These are phyloP conservation scores for Pleodorina starrii DNA, from an alignment of 139 green algal genomes.

Conservation along the genomic window DNA sequence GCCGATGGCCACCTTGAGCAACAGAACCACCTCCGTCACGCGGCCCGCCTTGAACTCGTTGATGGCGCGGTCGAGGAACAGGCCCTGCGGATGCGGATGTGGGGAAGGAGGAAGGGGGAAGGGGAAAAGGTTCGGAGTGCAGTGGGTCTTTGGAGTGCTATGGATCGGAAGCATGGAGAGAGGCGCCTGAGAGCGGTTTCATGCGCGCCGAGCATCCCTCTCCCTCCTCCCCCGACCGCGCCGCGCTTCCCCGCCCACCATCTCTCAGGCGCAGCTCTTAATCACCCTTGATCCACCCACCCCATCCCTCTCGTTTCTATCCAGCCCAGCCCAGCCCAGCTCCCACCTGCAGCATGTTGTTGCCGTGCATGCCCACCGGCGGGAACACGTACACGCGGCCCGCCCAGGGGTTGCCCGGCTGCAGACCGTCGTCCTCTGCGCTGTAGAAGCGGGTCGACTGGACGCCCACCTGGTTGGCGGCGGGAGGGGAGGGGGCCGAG, in stretches of 20 bases:
- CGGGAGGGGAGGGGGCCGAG: too few relatives aligned
- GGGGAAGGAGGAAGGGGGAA: neutral
- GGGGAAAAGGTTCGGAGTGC: neutral
- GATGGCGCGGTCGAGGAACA: slow-evolving; percentile 44
- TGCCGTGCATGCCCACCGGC: slow-evolving; percentile 41
- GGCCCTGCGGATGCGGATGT: neutral
- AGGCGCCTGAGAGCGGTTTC: too few relatives aligned
- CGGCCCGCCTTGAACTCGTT: slow-evolving; percentile 32
- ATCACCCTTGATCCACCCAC: too few relatives aligned
- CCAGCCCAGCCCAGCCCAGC: too few relatives aligned
- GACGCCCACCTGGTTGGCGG: slow-evolving; percentile 41
- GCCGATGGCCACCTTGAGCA: slow-evolving; percentile 39
- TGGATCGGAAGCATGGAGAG: too few relatives aligned
- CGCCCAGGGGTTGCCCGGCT: slow-evolving; percentile 22
- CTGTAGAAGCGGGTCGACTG: slow-evolving; percentile 16
- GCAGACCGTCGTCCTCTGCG: slow-evolving; percentile 46
- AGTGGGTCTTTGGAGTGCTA: too few relatives aligned
- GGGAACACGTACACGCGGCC: slow-evolving; percentile 38
- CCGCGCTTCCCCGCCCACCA: too few relatives aligned
- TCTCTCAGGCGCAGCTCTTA: too few relatives aligned
- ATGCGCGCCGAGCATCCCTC: too few relatives aligned
- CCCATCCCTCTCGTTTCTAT: too few relatives aligned
- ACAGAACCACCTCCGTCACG: slow-evolving; percentile 35
- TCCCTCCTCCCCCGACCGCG: too few relatives aligned
- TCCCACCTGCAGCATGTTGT: slow-evolving; percentile 43